These are phyloP conservation scores for Leishmania lainsoni DNA, from an alignment of 208 protist genomes.

Conservation along the genomic window DNA sequence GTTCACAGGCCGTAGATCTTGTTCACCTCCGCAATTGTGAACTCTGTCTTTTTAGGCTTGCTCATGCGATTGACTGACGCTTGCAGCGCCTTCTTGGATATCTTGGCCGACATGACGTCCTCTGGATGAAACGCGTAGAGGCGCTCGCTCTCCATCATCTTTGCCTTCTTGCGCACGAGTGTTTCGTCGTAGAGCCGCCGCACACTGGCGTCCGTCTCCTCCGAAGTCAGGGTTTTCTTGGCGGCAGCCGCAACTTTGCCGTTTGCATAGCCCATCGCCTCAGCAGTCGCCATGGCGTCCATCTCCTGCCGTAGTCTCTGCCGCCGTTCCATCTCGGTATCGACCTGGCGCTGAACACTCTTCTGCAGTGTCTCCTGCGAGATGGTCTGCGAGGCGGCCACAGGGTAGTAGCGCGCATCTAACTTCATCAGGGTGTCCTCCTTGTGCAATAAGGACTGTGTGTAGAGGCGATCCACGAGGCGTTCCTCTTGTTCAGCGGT, in stretches of 20 bases:
- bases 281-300: constrained; percentile 26
- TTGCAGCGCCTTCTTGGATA: constrained; percentile 52
- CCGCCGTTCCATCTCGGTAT: constrained; percentile 73
- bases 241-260: constrained; percentile 3
- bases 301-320: constrained; percentile 42
- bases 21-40: constrained; percentile 81
- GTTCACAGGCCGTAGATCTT: constrained; percentile 77
- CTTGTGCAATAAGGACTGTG: constrained; percentile 49
- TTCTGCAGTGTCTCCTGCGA: constrained; percentile 56
- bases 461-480: constrained; percentile 78
- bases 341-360: constrained; percentile 79
- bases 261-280: constrained; percentile 5
- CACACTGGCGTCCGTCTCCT: constrained; percentile 55
- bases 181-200: constrained; percentile 75
- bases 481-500: constrained; percentile 53
- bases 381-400: constrained; percentile 43
- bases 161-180: constrained; percentile 54
- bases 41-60: constrained; percentile 82
- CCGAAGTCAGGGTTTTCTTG: constrained; percentile 20
- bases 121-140: constrained; percentile 63
- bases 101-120: constrained; percentile 45
- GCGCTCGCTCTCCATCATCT: constrained; percentile 61
- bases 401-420: constrained; percentile 79
- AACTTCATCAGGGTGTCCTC: constrained; percentile 55
- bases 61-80: constrained; percentile 69